Evolutionary conservation across 805 yeast genomes (phyloP), one percentile per base, ranked within the genome.

Genomic region (Jamesozyma hellenica): DNA sequence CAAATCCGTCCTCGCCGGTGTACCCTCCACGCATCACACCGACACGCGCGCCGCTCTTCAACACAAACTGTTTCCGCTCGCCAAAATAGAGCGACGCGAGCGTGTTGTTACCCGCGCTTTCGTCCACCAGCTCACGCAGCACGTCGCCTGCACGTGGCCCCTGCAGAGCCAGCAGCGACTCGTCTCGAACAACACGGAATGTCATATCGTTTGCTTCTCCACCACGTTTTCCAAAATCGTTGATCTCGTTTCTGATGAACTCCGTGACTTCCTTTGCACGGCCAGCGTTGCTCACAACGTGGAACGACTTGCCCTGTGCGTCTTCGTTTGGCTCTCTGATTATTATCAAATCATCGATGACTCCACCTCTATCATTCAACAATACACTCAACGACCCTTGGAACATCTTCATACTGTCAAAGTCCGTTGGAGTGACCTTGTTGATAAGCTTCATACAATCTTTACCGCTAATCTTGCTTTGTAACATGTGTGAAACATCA

Each of bases 1-100:
- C 98, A 61, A 92, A 90, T 1, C 98, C 98, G 60, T 92, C 98
- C 64, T 92, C 98, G 15, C 98, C 98, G 6, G 98, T 92, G 67
- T 92, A 92, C 2, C 98, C 98, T 18, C 94, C 84, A 62, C 98
- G 79, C 3, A 95, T 83, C n/a, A 87, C 71, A 56, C 87, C 94
- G 38, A 82, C 68, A 37, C 68, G 65, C 23, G 65, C 60, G 21
- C 59, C 55, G 37, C 64, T 62, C 28, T 56, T 46, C 19, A 63
- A 44, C 60, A 56, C 39, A 63, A 67, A 52, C 60, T 66, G 39
- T 21, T 55, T 49, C 30, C 69, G 71, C 51, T 75, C 71, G 38
- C 97, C 97, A 59, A 92, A 92, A 45, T 72, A 75, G 41, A 92
- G 65, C 39, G 70, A 65, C 8, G 70, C 60, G 38, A 92, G 68